Evolutionary conservation across 148 eudicot genomes (phyloP).

Genomic region (Mesembryanthemum crystallinum): DNA sequence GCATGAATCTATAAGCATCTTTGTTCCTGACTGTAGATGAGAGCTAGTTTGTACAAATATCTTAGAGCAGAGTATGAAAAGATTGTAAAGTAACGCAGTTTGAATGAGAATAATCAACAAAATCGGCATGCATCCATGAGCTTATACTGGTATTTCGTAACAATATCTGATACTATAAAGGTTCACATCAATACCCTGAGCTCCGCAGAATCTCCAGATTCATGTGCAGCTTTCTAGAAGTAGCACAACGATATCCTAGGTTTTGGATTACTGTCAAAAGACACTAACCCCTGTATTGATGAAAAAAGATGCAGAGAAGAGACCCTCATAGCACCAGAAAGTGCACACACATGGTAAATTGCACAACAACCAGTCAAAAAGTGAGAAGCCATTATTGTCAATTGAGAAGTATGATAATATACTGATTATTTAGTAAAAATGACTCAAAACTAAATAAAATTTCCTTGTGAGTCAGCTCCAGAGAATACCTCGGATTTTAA

Average conservation of each 20-base stretch:
- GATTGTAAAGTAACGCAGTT: slow-evolving; percentile 22
- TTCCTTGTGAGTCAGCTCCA: neutral
- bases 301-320: neutral
- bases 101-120: slow-evolving; percentile 8
- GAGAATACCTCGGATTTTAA: neutral
- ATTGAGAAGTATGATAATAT: neutral
- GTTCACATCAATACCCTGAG: neutral
- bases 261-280: neutral
- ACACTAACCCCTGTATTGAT: neutral
- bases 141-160: neutral
- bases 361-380: slow-evolving; percentile 4
- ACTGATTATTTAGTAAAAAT: neutral
- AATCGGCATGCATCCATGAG: neutral
- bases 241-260: slow-evolving; percentile 10
- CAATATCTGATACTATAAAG: neutral
- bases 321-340: neutral
- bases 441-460: neutral
- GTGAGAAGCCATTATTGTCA: neutral
- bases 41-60: slow-evolving; percentile 12
- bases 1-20: slow-evolving; percentile 22
- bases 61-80: slow-evolving; percentile 24
- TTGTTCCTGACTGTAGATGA: slow-evolving; percentile 17
- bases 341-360: slow-evolving; percentile 1
- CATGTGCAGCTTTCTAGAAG: neutral
- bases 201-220: neutral